Evolutionary conservation across 2,329 filamentous ascomycete species (phyloP), one percentile per base, ranked within the genome.

Genomic region (Nigrospora sphaerica): DNA sequence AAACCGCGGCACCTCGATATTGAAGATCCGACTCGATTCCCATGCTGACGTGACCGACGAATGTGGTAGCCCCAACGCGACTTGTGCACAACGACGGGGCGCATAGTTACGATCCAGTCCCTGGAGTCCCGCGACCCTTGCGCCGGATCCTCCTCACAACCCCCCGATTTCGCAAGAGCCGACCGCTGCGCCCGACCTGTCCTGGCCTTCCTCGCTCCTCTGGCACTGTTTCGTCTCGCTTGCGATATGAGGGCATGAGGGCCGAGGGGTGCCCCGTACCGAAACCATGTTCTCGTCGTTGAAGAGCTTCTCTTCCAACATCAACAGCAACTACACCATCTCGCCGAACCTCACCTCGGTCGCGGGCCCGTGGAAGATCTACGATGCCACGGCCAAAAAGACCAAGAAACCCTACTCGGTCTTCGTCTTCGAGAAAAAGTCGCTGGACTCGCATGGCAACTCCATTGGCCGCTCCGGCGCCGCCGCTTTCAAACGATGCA

Each of bases 301-400:
- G 64, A 97, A 97, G 70, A 95, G 92, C 53, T 92, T 97, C 65
- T 85, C 84, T 54, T 92, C 80, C 50, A 95, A 96, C 69, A 97
- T 98, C 70, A 84, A 83, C 49, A 83, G 86, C 62, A 95, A 95
- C 70, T 98, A 98, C 69, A 81, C 86, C 56, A 75, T 97, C 54
- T 85, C 88, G 18, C 76, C 83, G 23, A 81, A 80, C 49, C 80
- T 86, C 12, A 85, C 81, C n/a, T 86, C 89, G 44, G 81, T 81
- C 44, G 88, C 91, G 14, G 93, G 93, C 16, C 88, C 91, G 48
- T 98, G 93, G 93, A 95, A 90, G 72, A 93, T 98, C 60, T 92
- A 92, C 75, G 91, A 96, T 70, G 91, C 88, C 49, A 97, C 95
- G 74, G 95, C 95, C 71, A 97, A 96, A 70, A 89, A 86, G 31